Evolutionary conservation across 139 green algal species (phyloP).

Genomic region (Coelastrella sp.): DNA sequence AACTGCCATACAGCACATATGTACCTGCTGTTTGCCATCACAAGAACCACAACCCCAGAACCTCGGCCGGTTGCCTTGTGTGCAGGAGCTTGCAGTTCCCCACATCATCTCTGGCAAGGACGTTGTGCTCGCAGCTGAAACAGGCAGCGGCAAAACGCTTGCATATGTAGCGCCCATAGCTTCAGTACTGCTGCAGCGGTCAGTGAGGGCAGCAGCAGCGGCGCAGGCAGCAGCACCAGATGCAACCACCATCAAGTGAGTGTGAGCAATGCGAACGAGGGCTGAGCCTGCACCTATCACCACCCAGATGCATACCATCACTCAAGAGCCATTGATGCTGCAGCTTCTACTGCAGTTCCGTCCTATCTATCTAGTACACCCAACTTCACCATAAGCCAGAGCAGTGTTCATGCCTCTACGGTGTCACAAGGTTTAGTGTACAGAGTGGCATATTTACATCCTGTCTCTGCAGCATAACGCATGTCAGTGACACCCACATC

Average conservation of each 20-base stretch:
- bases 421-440: too few relatives aligned
- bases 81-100: constrained; percentile 70
- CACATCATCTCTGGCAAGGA: constrained; percentile 70
- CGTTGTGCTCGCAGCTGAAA: constrained; percentile 94
- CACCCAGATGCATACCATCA: too few relatives aligned
- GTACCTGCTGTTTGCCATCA: not conserved
- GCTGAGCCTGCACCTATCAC: not conserved
- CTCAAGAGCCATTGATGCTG: too few relatives aligned
- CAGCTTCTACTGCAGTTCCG: too few relatives aligned
- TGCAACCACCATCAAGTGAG: not conserved
- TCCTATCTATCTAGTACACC: too few relatives aligned
- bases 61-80: not conserved
- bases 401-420: too few relatives aligned
- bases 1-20: not conserved
- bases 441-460: too few relatives aligned
- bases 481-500: too few relatives aligned
- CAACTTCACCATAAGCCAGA: too few relatives aligned
- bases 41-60: not conserved
- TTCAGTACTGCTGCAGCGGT: constrained; percentile 57
- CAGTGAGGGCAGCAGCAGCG: constrained; percentile 9
- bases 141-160: constrained; percentile 97
- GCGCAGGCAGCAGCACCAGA: not conserved
- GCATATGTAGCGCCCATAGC: constrained; percentile 91
- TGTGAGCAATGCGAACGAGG: not conserved
- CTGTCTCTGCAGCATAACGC: too few relatives aligned